phyloP scores from a whole-genome alignment of 371 early-diverging fungal genomes.

The Chytridiales sp. region DNA sequence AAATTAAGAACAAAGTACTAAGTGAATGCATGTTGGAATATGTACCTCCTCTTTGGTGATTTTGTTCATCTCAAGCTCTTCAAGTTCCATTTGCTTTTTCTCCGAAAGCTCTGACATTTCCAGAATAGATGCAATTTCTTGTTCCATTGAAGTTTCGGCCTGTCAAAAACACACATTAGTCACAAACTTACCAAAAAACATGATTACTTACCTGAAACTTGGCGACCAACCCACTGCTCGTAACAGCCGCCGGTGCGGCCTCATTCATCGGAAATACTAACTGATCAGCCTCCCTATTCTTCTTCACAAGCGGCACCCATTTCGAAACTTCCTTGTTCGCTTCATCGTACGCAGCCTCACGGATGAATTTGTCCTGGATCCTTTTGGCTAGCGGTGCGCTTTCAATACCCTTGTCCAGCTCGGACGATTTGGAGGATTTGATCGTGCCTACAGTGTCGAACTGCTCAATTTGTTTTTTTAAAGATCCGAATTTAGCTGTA shows the following conservation, averaged over 20 bases:
- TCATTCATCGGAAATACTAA: conserved; percentile 67
- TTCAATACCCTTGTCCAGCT: conserved; percentile 55
- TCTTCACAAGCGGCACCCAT: conserved; percentile 80
- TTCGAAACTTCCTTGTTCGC: conserved; percentile 77
- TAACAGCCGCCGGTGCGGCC: conserved; percentile 35
- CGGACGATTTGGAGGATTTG: conserved; percentile 21
- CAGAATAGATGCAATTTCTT: conserved; percentile 71
- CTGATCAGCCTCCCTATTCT: conserved; percentile 84
- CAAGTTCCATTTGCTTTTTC: conserved; percentile 73
- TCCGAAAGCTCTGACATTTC: conserved; percentile 70
- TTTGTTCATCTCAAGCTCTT: conserved; percentile 81
- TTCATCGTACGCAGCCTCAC: conserved; percentile 78
- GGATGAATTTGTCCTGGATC: conserved; percentile 78
- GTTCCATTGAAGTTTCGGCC: conserved; percentile 66
- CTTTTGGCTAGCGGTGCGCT: conserved; percentile 80
- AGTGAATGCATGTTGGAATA: conserved; percentile 13
- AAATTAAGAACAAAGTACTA: neutral
- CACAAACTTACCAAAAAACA: conserved; percentile 3
- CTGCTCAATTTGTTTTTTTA: conserved; percentile 63
- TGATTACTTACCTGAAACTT: conserved; percentile 52
- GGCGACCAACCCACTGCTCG: conserved; percentile 61
- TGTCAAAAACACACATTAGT: conserved; percentile 6
- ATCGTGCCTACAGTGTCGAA: conserved; percentile 49
- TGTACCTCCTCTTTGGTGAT: conserved; percentile 76
- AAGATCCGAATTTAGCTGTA: conserved; percentile 56